Conservation (phyloP, 148 eudicot genomes). For the Silene conica region DNA sequence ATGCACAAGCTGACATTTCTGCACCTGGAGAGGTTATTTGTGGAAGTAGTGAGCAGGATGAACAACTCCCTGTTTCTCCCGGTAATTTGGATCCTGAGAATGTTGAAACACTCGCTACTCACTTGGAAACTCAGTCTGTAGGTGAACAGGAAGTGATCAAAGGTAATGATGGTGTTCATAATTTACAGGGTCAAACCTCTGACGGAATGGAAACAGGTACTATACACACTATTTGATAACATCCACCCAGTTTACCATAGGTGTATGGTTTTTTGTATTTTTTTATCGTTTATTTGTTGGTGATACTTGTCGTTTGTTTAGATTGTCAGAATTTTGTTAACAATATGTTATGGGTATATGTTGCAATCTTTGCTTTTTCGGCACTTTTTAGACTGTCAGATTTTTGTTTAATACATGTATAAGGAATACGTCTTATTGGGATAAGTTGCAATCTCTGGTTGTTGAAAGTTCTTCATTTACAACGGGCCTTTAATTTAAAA, state of each 20-base stretch:
- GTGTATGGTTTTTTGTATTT: not conserved
- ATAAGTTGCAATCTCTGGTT: not conserved
- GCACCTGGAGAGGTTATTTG: slow-evolving; percentile 24
- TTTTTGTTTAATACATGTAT: not conserved
- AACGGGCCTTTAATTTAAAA: not conserved
- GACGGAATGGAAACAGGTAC: slow-evolving; percentile 34
- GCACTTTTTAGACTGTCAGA: not conserved
- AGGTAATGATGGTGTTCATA: slow-evolving; percentile 21
- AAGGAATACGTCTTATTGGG: not conserved
- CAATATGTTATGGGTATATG: not conserved
- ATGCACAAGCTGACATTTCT: slow-evolving; percentile 20
- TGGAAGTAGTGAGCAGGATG: slow-evolving; percentile 22
- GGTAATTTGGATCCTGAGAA: slow-evolving; percentile 22
- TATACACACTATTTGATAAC: slow-evolving; percentile 7
- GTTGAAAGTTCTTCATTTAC: not conserved
- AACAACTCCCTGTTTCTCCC: slow-evolving; percentile 18
- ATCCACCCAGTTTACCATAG: not conserved
- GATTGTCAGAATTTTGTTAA: not conserved
- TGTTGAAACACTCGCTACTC: slow-evolving; percentile 21
- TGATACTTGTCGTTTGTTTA: too few species aligned
- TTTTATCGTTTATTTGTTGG: not conserved
- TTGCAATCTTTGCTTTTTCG: not conserved
- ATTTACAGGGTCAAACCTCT: slow-evolving; percentile 27
- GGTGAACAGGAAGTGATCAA: slow-evolving; percentile 24
- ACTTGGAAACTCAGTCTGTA: slow-evolving; percentile 17